Percentiles rank a stretch among this genome's conserved stretches.
phyloP scores from a whole-genome alignment of 495 filamentous ascomycete species.

The Lineolata rhizophorae region DNA sequence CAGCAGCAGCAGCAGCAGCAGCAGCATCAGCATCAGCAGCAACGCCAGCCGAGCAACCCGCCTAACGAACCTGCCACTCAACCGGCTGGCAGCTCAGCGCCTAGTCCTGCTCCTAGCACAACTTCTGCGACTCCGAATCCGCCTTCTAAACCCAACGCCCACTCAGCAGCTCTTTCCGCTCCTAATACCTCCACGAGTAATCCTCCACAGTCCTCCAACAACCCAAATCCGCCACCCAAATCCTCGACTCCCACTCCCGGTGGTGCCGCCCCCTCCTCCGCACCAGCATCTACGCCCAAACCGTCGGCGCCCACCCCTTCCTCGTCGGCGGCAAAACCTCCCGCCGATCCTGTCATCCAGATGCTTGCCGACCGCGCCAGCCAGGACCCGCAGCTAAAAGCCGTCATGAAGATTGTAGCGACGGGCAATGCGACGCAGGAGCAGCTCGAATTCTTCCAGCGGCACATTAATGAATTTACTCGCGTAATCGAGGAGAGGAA shows the following conservation, averaged over 20 bases:
- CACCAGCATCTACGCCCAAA: slow-evolving; percentile 3
- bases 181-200: slow-evolving; percentile 8
- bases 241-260: too few relatives aligned
- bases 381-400: slow-evolving; percentile 68
- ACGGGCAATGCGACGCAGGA: slow-evolving; percentile 58
- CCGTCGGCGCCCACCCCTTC: neutral
- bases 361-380: slow-evolving; percentile 75
- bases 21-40: slow-evolving; percentile 1
- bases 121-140: neutral
- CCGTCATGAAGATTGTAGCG: slow-evolving; percentile 90
- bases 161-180: neutral
- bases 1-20: slow-evolving; percentile 17
- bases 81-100: too few relatives aligned
- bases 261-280: slow-evolving; percentile 4
- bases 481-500: slow-evolving; percentile 27
- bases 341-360: slow-evolving; percentile 85
- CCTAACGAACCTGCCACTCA: neutral
- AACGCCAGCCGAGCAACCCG: neutral
- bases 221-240: too few relatives aligned
- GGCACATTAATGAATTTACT: slow-evolving; percentile 79
- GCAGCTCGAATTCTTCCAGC: slow-evolving; percentile 74
- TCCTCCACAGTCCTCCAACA: too few relatives aligned
- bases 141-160: neutral
- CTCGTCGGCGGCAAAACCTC: slow-evolving; percentile 35
- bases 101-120: neutral